Base-by-base conservation (phyloP, 75 land plant species). In the Isoetes taiwanensis region DNA sequence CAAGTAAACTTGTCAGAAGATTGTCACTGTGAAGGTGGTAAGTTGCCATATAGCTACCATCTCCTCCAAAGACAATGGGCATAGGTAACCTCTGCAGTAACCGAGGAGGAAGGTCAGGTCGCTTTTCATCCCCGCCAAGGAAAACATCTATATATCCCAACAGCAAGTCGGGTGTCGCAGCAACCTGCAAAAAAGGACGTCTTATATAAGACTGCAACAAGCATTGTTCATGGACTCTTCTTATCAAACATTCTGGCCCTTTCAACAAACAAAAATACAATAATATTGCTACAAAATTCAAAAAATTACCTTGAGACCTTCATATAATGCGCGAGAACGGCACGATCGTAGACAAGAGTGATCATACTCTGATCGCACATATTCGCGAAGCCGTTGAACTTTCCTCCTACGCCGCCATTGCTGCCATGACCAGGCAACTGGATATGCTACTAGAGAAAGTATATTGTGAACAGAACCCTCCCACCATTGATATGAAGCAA, bases 401-500 rank as follows among this genome's bases (percentile, higher is more conserved):
- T 88, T 94, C 58, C 76, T 74, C 40, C 79, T 85, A 26, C 96
- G 67, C 11, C 99, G 79, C 99, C 99, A 94, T 41, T 94, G 96
- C 66, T 76, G 90, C 99, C 99, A 94, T 34, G 90, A 82, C 89
- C 96, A 94, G 31, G 96, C 96, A 61, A 88, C 61, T 4, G 99
- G 99, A 72, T 88, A 94, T 32, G 84, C 90, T 41, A 84, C 67
- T 43, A 84, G 46, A 20, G 80, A 72, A 2, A 84, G 73, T 55
- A 94, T 88, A 61, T 78, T 85, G 54, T 94, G 72, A 16, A 94
- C 73, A 29, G 99, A 76, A n/a, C 99, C 99, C 54, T 94, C 99
- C 99, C 99, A 94, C 99, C 99, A 94, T 20, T 94, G 99, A 58
- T 88, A 94, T 41, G 90, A 59, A 56, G 96, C 90, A 10, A 85